A percentile compares a stretch with the other conserved stretches of the same genome.
phyloP scores from a whole-genome alignment of 148 eudicot genomes.

The Persicaria maculosa region DNA sequence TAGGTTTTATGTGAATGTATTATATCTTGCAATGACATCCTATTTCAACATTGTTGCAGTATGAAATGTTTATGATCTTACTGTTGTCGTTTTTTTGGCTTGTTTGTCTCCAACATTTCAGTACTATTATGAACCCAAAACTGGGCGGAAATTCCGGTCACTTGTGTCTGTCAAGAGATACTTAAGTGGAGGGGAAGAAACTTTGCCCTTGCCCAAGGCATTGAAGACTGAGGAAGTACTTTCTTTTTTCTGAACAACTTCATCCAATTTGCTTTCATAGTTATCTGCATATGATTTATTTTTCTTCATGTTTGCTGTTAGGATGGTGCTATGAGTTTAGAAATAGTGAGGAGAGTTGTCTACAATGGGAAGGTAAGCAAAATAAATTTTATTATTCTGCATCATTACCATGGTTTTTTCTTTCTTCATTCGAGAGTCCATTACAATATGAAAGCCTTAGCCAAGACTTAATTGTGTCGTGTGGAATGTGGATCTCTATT shows the following conservation, averaged over 20 bases:
- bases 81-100: not conserved
- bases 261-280: not conserved
- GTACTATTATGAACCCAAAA: conserved; percentile 6
- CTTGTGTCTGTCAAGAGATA: conserved; percentile 12
- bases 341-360: conserved; percentile 7
- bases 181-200: conserved; percentile 4
- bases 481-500: not conserved
- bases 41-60: not conserved
- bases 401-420: not conserved
- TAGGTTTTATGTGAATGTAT: not conserved
- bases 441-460: not conserved
- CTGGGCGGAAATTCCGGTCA: conserved; percentile 4
- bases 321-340: conserved; percentile 8
- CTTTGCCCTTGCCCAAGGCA: not conserved
- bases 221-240: not conserved
- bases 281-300: not conserved
- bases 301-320: not conserved
- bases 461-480: not conserved
- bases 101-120: conserved; percentile 2
- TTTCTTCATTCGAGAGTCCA: not conserved
- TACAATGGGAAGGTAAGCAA: conserved; percentile 9
- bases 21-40: not conserved
- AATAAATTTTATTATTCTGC: not conserved
- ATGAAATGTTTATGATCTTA: not conserved
- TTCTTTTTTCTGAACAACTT: not conserved